A percentile compares a stretch with the other conserved stretches of the same genome.
phyloP scores from a whole-genome alignment of 768 basidiomycete species.

The Lentinula guzmanii region DNA sequence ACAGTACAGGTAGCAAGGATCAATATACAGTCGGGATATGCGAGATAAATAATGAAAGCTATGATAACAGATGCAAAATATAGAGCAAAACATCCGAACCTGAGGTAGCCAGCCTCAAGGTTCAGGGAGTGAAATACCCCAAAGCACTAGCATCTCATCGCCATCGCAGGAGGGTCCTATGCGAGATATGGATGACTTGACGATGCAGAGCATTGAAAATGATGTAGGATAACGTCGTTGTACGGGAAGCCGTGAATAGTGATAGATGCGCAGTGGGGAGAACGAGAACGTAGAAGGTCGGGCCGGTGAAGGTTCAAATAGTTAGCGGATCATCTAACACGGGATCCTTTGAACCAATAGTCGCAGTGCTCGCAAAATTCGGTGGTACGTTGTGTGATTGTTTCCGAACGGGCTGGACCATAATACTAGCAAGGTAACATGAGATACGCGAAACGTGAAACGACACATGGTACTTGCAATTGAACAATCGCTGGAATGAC shows the following conservation, averaged over 20 bases:
- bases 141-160: no score
- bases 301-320: neutral
- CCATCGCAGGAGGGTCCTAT: no score
- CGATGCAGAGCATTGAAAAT: neutral
- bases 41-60: conserved; percentile 8
- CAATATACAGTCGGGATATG: neutral
- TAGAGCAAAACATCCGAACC: neutral
- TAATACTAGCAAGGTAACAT: conserved; percentile 44
- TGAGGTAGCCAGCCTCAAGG: no score
- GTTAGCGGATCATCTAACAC: conserved; percentile 21
- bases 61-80: conserved; percentile 9
- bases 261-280: neutral
- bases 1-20: neutral
- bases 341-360: conserved; percentile 50
- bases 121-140: no score
- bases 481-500: conserved; percentile 37
- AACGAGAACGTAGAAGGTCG: neutral
- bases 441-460: neutral
- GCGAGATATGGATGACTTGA: no score
- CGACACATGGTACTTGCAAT: conserved; percentile 20
- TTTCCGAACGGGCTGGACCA: conserved; percentile 67
- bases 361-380: conserved; percentile 55
- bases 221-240: neutral
- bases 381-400: conserved; percentile 40
- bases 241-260: neutral